Conservation (phyloP, 495 filamentous ascomycete species). For the Hypoxylon trugodes region DNA sequence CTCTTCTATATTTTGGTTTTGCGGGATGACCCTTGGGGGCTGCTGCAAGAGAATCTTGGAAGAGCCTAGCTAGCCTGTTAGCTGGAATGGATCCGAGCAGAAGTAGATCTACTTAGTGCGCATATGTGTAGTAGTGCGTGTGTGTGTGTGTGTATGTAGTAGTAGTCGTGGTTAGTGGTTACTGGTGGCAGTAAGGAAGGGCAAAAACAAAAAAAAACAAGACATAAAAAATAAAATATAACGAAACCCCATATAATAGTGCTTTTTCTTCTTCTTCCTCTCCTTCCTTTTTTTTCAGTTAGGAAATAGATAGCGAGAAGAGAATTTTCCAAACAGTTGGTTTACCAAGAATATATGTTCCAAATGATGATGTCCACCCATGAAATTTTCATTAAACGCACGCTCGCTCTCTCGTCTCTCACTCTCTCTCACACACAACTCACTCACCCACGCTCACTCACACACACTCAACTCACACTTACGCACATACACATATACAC, state of each 20-base stretch:
- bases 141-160: background rate
- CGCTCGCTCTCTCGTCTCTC: no score
- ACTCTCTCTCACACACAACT: constrained; percentile 13
- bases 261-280: no score
- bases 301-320: no score
- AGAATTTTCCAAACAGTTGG: no score
- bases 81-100: constrained; percentile 40
- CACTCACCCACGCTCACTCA: background rate
- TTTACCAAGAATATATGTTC: no score
- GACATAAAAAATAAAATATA: no score
- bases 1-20: constrained; percentile 41
- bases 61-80: constrained; percentile 41
- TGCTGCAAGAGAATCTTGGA: constrained; percentile 43
- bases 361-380: constrained; percentile 18
- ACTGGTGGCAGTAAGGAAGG: no score
- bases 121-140: background rate
- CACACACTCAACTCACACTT: background rate
- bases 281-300: no score
- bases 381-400: constrained; percentile 21
- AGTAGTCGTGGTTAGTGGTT: no score
- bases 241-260: no score
- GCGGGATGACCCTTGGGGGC: constrained; percentile 45
- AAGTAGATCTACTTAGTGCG: constrained; percentile 26
- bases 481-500: constrained; percentile 4
- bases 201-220: no score